Evolutionary conservation across 306 rosid species (phyloP).

Genomic region (Oxytropis ochrocephala): DNA sequence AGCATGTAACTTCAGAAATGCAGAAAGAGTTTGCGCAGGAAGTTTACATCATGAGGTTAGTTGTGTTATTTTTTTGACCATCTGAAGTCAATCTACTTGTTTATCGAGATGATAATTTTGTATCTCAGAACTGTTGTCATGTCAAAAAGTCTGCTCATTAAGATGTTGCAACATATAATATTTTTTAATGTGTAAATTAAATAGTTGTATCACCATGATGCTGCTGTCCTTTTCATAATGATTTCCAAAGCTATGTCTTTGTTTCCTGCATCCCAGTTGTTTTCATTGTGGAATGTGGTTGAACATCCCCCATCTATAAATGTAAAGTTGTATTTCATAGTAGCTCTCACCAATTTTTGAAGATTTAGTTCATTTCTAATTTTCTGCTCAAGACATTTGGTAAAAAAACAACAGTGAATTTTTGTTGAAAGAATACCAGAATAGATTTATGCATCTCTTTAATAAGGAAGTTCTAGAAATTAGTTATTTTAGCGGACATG

Average conservation of each 20-base stretch:
- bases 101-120: neutral
- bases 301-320: neutral
- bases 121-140: neutral
- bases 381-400: neutral
- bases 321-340: constrained; percentile 3
- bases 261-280: neutral
- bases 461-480: neutral
- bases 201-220: neutral
- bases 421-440: neutral
- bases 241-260: neutral
- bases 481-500: neutral
- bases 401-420: neutral
- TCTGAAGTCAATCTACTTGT: constrained; percentile 6
- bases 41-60: constrained; percentile 92
- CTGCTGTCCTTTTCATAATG: neutral
- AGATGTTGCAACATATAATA: constrained; percentile 3
- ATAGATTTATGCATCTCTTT: neutral
- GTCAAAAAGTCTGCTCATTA: neutral
- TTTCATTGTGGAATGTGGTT: neutral
- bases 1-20: constrained; percentile 71
- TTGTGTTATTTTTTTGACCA: neutral
- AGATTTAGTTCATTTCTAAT: neutral
- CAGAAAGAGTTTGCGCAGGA: constrained; percentile 91
- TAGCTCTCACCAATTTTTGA: neutral
- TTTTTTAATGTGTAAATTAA: neutral